A percentile compares a stretch with the other conserved stretches of the same genome.
phyloP scores from a whole-genome alignment of 2,329 filamentous ascomycete species.

The Colletotrichum chrysophilum region DNA sequence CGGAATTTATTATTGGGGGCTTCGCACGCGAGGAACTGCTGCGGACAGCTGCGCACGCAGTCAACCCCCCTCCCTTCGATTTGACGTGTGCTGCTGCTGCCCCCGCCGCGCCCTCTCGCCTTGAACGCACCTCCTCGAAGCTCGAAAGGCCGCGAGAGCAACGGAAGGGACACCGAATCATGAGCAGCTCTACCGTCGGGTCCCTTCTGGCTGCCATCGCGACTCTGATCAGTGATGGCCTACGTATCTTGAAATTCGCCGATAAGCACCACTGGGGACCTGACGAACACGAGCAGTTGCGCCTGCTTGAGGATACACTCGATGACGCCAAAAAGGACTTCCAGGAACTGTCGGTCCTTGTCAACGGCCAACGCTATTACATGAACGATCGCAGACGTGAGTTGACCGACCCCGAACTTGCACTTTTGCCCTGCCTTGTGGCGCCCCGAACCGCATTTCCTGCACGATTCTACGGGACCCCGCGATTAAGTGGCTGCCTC shows the following conservation, averaged over 20 bases:
- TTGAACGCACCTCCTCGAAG: background rate
- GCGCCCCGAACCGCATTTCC: background rate
- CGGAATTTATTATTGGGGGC: constrained; percentile 18
- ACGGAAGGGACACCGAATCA: constrained; percentile 25
- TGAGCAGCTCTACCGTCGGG: constrained; percentile 59
- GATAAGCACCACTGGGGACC: constrained; percentile 64
- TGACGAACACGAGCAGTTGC: constrained; percentile 65
- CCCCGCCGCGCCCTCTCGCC: background rate
- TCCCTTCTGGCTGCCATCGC: constrained; percentile 64
- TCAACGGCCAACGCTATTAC: constrained; percentile 63
- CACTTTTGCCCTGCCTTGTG: background rate
- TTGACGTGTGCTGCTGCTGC: background rate
- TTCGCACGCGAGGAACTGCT: background rate
- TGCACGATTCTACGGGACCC: background rate
- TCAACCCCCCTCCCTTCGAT: background rate
- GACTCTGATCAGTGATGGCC: constrained; percentile 54
- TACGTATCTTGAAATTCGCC: constrained; percentile 60
- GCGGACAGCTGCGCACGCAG: background rate
- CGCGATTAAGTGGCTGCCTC: constrained; percentile 2
- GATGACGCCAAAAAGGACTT: constrained; percentile 67
- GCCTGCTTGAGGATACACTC: constrained; percentile 58
- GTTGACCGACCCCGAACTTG: constrained; percentile 27
- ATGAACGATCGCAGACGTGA: constrained; percentile 60
- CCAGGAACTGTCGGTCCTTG: constrained; percentile 59
- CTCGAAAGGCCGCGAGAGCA: constrained; percentile 11